Percentiles rank a stretch among this genome's conserved stretches.
Evolutionary conservation across 805 yeast species (phyloP).

Genomic region (Naumovozyma baii): DNA sequence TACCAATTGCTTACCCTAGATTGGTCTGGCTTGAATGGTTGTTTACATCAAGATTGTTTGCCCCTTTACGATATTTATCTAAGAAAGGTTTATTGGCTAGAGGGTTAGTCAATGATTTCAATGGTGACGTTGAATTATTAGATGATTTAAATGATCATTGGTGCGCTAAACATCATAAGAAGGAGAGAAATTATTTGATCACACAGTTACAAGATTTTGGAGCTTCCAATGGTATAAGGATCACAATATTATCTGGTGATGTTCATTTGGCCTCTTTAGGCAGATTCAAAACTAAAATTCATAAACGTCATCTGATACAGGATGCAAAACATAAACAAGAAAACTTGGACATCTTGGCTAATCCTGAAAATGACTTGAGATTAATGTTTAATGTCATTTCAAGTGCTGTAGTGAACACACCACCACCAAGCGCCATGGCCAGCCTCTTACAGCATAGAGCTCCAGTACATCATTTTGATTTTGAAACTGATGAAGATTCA

Average conservation of each 20-base stretch:
- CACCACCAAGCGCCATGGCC: conserved; percentile 88
- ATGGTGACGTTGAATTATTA: conserved; percentile 80
- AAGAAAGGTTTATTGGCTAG: conserved; percentile 51
- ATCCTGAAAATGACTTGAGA: conserved; percentile 63
- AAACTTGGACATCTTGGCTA: conserved; percentile 33
- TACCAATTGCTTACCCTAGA: conserved; percentile 91
- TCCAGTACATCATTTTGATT: conserved; percentile 56
- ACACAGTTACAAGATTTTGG: conserved; percentile 57
- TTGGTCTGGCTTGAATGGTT: conserved; percentile 82
- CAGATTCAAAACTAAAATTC: conserved; percentile 51
- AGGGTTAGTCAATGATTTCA: conserved; percentile 83
- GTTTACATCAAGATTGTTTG: conserved; percentile 50
- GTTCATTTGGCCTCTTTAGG: conserved; percentile 87
- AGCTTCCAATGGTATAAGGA: conserved; percentile 50
- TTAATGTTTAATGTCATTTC: conserved; percentile 75
- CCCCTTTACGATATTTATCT: conserved; percentile 55
- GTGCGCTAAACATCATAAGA: conserved; percentile 83
- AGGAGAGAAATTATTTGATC: conserved; percentile 68
- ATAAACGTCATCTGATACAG: conserved; percentile 34
- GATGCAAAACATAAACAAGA: conserved; percentile 29
- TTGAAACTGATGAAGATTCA: conserved; percentile 65
- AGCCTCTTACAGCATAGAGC: conserved; percentile 57
- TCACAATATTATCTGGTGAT: conserved; percentile 86
- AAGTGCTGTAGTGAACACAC: conserved; percentile 85
- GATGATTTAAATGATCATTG: conserved; percentile 96